phyloP scores from a whole-genome alignment of 176 grass and related monocot species.

The Cenchrus purpureus region DNA sequence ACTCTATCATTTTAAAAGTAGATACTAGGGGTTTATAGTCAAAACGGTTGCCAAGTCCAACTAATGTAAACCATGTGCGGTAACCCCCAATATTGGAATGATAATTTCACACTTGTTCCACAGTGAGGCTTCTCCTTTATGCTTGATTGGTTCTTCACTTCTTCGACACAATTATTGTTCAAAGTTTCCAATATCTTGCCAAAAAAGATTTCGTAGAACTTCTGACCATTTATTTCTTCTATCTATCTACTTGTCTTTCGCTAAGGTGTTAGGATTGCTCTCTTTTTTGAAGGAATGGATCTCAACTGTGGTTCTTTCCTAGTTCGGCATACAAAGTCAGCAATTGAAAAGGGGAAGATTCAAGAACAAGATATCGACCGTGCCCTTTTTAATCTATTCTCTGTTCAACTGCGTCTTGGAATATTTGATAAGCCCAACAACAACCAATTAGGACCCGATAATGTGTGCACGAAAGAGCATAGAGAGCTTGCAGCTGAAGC shows the following conservation, averaged over 20 bases:
- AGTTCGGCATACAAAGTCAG: constrained; percentile 64
- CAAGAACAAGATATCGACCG: constrained; percentile 82
- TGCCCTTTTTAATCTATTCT: constrained; percentile 88
- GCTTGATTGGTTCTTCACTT: neutral
- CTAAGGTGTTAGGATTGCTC: neutral
- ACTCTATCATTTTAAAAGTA: neutral
- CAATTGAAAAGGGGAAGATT: constrained; percentile 71
- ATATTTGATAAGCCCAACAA: constrained; percentile 56
- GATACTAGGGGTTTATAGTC: neutral
- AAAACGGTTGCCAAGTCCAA: neutral
- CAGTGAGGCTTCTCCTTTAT: constrained; percentile 20
- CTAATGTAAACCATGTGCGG: neutral
- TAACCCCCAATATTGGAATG: neutral
- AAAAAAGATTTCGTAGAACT: constrained; percentile 15
- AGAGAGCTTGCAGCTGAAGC: constrained; percentile 82
- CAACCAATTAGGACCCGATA: constrained; percentile 62
- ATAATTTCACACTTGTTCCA: neutral
- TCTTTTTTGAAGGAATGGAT: constrained; percentile 82
- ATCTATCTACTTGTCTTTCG: neutral
- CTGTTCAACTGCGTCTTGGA: constrained; percentile 80
- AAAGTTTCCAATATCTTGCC: neutral
- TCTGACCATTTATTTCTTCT: neutral
- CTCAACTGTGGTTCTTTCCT: constrained; percentile 92
- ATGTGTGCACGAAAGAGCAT: constrained; percentile 72
- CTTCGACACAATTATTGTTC: neutral